Conservation (phyloP, 805 yeast species). For the Myxozyma sirexii region DNA sequence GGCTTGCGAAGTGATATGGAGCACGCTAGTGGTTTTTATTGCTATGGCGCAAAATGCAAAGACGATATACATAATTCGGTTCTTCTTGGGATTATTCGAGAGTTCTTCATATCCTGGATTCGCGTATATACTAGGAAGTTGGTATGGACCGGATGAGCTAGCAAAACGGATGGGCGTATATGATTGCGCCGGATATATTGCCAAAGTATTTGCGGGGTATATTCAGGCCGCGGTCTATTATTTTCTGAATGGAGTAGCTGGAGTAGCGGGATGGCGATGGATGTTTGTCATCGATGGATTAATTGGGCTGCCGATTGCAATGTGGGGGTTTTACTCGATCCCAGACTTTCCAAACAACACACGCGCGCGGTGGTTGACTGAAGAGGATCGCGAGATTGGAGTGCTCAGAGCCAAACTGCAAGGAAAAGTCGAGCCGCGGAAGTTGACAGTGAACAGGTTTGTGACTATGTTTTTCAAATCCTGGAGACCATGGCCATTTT, state of each 20-base stretch:
- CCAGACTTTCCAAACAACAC: slow-evolving; percentile 32
- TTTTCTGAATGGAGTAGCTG: slow-evolving; percentile 50
- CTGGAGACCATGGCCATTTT: slow-evolving; percentile 32
- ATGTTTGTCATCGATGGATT: slow-evolving; percentile 29
- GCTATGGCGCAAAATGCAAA: slow-evolving; percentile 37
- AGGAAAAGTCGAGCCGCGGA: slow-evolving; percentile 22
- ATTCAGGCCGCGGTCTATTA: slow-evolving; percentile 57
- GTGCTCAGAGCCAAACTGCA: slow-evolving; percentile 17
- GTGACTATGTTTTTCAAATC: slow-evolving; percentile 26
- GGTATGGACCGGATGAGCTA: slow-evolving; percentile 40
- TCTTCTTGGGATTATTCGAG: slow-evolving; percentile 42
- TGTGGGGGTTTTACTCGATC: slow-evolving; percentile 25
- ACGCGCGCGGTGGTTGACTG: slow-evolving; percentile 26
- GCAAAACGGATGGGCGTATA: slow-evolving; percentile 38
- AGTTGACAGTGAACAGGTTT: slow-evolving; percentile 19
- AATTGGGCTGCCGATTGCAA: slow-evolving; percentile 28
- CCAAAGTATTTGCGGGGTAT: slow-evolving; percentile 50
- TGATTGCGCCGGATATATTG: slow-evolving; percentile 36
- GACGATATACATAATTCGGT: slow-evolving; percentile 39
- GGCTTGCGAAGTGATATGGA: slow-evolving; percentile 39
- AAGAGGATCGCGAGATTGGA: slow-evolving; percentile 19
- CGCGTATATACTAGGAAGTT: slow-evolving; percentile 38
- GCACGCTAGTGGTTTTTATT: slow-evolving; percentile 34
- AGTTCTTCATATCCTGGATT: slow-evolving; percentile 40
- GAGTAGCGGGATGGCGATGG: slow-evolving; percentile 39